Percentiles rank a stretch among this genome's conserved stretches.
phyloP scores from a whole-genome alignment of 2,329 filamentous ascomycete species.

The Xylariomycetidae sp. region DNA sequence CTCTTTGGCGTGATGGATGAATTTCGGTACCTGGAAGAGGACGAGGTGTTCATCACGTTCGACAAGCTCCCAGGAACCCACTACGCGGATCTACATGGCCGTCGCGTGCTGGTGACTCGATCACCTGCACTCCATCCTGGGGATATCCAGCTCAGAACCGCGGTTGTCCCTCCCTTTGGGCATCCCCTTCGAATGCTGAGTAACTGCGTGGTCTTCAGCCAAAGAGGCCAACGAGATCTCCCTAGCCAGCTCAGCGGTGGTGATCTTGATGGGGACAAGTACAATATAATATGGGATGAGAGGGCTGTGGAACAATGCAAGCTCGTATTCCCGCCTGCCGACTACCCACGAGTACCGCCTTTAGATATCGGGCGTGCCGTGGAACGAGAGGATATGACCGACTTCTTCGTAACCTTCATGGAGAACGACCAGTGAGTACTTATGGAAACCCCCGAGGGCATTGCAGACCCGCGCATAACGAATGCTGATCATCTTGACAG shows the following conservation, averaged over 20 bases:
- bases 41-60: conserved; percentile 61
- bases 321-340: conserved; percentile 49
- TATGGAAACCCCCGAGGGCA: too few species aligned
- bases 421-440: conserved; percentile 26
- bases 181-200: conserved; percentile 57
- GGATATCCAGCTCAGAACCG: conserved; percentile 63
- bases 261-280: conserved; percentile 71
- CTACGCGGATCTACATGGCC: conserved; percentile 28
- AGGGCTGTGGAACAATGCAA: conserved; percentile 35
- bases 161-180: conserved; percentile 51
- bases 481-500: conserved; percentile 5
- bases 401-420: conserved; percentile 65
- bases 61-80: conserved; percentile 29
- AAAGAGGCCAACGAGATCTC: conserved; percentile 63
- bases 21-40: conserved; percentile 59
- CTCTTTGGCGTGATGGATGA: conserved; percentile 83
- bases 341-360: conserved; percentile 58
- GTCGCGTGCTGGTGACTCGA: conserved; percentile 61
- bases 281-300: conserved; percentile 70
- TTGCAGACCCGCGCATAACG: neutral
- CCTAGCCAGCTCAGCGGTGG: conserved; percentile 75
- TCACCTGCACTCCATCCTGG: conserved; percentile 77
- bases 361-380: conserved; percentile 57
- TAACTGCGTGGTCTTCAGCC: conserved; percentile 77
- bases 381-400: conserved; percentile 58